Conservation (phyloP, 306 rosid genomes). For the Lathyrus aphaca region DNA sequence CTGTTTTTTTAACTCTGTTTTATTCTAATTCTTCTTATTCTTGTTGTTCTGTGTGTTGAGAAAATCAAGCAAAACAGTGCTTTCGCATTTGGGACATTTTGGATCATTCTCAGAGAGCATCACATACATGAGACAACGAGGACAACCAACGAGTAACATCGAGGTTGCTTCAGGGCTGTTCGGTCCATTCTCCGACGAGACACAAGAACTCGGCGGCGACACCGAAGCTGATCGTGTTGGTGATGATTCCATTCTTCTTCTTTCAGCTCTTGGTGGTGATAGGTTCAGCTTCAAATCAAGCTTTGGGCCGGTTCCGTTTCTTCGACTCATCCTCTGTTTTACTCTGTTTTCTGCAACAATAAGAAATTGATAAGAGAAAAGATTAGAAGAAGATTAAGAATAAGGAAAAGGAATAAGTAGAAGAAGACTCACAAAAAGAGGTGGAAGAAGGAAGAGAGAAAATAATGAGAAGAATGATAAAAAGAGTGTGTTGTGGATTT, state of each 20-base stretch:
- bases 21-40: slow-evolving; percentile 49
- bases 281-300: slow-evolving; percentile 91
- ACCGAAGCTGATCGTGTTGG: slow-evolving; percentile 72
- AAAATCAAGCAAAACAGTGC: slow-evolving; percentile 94
- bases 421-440: not conserved
- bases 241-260: slow-evolving; percentile 52
- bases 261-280: slow-evolving; percentile 73
- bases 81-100: slow-evolving; percentile 92
- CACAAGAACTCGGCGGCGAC: slow-evolving; percentile 90
- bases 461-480: not conserved
- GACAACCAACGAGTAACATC: slow-evolving; percentile 91
- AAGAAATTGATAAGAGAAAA: not conserved
- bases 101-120: slow-evolving; percentile 96
- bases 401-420: not conserved
- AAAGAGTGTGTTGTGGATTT: not conserved
- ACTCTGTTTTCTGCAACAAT: not conserved
- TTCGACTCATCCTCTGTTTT: slow-evolving; percentile 60
- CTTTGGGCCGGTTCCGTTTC: slow-evolving; percentile 70
- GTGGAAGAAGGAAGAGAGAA: not conserved
- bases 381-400: not conserved
- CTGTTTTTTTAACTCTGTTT: slow-evolving; percentile 17
- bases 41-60: slow-evolving; percentile 41
- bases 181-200: slow-evolving; percentile 73
- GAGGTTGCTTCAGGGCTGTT: slow-evolving; percentile 91
- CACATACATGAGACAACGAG: slow-evolving; percentile 93